Evolutionary conservation across 257 asterid species (phyloP).

Genomic region (Scutellaria galericulata): DNA sequence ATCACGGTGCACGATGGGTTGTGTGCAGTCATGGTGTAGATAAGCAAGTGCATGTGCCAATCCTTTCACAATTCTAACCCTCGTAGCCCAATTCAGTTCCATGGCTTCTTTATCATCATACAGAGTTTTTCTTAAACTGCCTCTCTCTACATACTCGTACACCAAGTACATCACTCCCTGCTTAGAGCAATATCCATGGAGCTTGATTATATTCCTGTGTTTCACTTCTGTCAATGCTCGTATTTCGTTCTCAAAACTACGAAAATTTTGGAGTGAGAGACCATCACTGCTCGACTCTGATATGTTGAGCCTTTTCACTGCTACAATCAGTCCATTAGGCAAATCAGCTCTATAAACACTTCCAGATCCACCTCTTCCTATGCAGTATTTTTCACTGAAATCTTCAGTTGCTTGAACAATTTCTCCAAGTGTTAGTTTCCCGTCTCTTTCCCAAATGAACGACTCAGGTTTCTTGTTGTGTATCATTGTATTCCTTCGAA

Average conservation of each 20-base stretch:
- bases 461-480: slow-evolving; percentile 52
- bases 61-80: slow-evolving; percentile 77
- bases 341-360: slow-evolving; percentile 74
- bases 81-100: slow-evolving; percentile 61
- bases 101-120: slow-evolving; percentile 51
- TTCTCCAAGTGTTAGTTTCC: slow-evolving; percentile 71
- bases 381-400: slow-evolving; percentile 64
- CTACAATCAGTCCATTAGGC: slow-evolving; percentile 61
- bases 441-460: slow-evolving; percentile 77
- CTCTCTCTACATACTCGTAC: slow-evolving; percentile 80
- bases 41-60: slow-evolving; percentile 96
- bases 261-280: slow-evolving; percentile 46
- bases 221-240: slow-evolving; percentile 76
- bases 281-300: slow-evolving; percentile 60
- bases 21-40: slow-evolving; percentile 89
- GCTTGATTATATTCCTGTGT: slow-evolving; percentile 91
- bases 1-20: slow-evolving; percentile 88
- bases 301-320: slow-evolving; percentile 75
- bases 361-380: slow-evolving; percentile 93
- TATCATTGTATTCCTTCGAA: slow-evolving; percentile 40
- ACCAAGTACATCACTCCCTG: slow-evolving; percentile 76
- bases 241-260: slow-evolving; percentile 82
- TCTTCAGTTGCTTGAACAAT: slow-evolving; percentile 72
- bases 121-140: slow-evolving; percentile 66
- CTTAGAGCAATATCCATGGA: slow-evolving; percentile 75